Evolutionary conservation across 768 basidiomycete species (phyloP).

Genomic region (Sporobolomyces pararoseus): DNA sequence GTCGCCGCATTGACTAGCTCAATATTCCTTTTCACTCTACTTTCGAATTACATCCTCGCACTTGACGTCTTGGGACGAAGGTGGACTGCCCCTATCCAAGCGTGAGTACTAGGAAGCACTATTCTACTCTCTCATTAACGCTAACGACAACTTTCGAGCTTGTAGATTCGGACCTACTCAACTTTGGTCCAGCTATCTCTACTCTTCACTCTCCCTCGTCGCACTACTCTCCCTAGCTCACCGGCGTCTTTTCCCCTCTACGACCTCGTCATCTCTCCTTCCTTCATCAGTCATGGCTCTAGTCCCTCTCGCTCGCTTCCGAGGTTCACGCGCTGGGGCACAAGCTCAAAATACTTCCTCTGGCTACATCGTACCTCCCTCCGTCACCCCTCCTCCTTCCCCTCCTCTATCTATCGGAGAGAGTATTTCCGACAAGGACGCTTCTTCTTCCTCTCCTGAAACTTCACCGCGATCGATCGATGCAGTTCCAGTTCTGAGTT

Average conservation of each 20-base stretch:
- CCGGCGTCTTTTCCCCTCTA: neutral
- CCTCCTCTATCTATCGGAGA: too few species aligned
- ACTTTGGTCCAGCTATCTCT: neutral
- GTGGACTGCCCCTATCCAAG: neutral
- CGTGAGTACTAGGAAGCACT: neutral
- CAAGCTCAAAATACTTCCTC: neutral
- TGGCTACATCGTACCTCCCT: neutral
- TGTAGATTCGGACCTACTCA: neutral
- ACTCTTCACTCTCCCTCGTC: neutral
- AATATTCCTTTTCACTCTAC: neutral
- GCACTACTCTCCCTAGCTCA: neutral
- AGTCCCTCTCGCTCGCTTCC: neutral
- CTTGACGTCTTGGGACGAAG: slow-evolving; percentile 6
- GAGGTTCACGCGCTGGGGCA: too few species aligned
- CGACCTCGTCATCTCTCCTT: neutral
- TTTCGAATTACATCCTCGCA: slow-evolving; percentile 1
- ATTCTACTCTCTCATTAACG: neutral
- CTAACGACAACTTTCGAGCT: neutral
- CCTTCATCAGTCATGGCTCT: neutral
- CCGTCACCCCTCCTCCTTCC: neutral
- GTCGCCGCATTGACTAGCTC: neutral
- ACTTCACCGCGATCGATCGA: too few species aligned
- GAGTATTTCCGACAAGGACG: too few species aligned
- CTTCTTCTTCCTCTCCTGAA: too few species aligned
- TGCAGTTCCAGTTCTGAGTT: too few species aligned